These are phyloP conservation scores for Pseudopithomyces maydicus DNA, from an alignment of 2,329 filamentous ascomycete species.

Conservation along the genomic window DNA sequence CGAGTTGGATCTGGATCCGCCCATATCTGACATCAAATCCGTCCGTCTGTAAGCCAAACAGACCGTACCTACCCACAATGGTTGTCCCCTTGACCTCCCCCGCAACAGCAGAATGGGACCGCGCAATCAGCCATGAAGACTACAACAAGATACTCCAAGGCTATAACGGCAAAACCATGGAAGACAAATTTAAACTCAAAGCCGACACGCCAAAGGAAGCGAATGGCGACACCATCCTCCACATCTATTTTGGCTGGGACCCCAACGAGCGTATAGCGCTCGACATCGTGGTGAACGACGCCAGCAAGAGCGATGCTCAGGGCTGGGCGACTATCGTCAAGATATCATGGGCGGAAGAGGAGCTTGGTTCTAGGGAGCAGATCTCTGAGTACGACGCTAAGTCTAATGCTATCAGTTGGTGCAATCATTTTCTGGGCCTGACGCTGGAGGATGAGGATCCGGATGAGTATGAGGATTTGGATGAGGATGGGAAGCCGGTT, in stretches of 20 bases:
- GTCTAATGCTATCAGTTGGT: neutral
- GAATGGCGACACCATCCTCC: neutral
- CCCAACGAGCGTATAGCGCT: neutral
- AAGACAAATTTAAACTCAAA: neutral
- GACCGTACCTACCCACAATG: neutral
- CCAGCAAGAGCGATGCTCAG: constrained; percentile 2
- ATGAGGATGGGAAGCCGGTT: neutral
- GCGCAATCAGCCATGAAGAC: constrained; percentile 2
- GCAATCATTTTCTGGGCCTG: neutral
- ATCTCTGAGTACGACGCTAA: constrained; percentile 2
- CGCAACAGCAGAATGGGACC: constrained; percentile 3
- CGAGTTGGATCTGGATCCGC: too few species aligned
- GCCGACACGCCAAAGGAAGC: neutral
- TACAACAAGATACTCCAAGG: constrained; percentile 7
- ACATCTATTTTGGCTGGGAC: constrained; percentile 3
- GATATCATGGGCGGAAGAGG: constrained; percentile 3
- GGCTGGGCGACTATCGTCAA: constrained; percentile 4
- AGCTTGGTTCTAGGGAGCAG: neutral
- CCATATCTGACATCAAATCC: too few species aligned
- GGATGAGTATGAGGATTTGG: neutral
- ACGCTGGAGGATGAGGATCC: constrained; percentile 1
- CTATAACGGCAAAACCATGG: neutral
- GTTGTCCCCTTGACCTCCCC: neutral
- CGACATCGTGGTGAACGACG: constrained; percentile 1
- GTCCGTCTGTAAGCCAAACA: too few species aligned